Conservation (phyloP, 768 basidiomycete genomes). For the Tubosaeta brunneosetosa region DNA sequence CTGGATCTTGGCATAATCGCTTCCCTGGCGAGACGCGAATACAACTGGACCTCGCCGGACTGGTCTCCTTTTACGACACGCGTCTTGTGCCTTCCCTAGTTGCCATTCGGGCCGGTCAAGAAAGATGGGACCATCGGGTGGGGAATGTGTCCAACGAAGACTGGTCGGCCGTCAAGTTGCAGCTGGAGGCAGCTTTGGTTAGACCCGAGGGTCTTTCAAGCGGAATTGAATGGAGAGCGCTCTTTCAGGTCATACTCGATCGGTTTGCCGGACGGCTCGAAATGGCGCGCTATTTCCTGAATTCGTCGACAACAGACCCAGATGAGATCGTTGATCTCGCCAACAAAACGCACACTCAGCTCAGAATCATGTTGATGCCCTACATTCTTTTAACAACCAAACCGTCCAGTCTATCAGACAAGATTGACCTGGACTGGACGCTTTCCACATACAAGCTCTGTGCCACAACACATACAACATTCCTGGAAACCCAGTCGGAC, state of each 20-base stretch:
- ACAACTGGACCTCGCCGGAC: constrained; percentile 14
- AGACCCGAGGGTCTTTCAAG: constrained; percentile 13
- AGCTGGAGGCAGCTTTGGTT: constrained; percentile 1
- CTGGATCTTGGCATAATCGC: constrained; percentile 22
- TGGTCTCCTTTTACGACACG: constrained; percentile 22
- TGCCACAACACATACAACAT: constrained; percentile 8
- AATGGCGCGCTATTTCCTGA: constrained; percentile 34
- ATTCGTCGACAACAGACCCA: constrained; percentile 9
- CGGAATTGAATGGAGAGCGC: constrained; percentile 40
- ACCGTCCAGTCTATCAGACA: background rate
- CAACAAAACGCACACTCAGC: constrained; percentile 11
- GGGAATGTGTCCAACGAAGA: constrained; percentile 8
- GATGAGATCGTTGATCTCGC: constrained; percentile 6
- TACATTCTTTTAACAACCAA: constrained; percentile 7
- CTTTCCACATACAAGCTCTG: constrained; percentile 6
- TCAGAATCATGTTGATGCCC: constrained; percentile 15
- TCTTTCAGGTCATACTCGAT: constrained; percentile 36
- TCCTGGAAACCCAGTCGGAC: background rate
- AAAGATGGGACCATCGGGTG: constrained; percentile 16
- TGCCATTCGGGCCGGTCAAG: constrained; percentile 5
- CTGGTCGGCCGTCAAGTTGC: background rate
- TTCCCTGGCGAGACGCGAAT: constrained; percentile 22
- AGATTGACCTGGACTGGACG: constrained; percentile 7
- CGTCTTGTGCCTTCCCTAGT: constrained; percentile 10
- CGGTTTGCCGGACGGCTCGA: constrained; percentile 43